A percentile compares a stretch with the other conserved stretches of the same genome.
Conservation (phyloP, 2,329 filamentous ascomycete species). For the Fusarium floridanum region DNA sequence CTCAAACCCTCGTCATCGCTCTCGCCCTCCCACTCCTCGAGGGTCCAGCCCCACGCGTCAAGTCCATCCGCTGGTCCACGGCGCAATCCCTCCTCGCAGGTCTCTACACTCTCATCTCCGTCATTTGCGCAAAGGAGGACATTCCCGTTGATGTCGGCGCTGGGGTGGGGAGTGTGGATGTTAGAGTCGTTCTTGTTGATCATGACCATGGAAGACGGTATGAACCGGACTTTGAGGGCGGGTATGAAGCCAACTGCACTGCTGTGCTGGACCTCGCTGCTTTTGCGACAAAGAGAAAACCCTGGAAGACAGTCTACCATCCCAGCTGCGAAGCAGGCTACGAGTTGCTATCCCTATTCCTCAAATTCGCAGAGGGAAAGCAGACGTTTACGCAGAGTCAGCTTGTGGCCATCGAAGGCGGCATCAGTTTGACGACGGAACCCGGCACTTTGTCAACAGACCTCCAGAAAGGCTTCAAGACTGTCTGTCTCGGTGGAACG, state of each 20-base stretch:
- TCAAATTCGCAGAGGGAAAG: slow-evolving; percentile 60
- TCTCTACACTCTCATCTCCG: slow-evolving; percentile 82
- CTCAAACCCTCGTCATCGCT: slow-evolving; percentile 64
- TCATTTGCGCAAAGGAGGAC: slow-evolving; percentile 74
- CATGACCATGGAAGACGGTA: slow-evolving; percentile 59
- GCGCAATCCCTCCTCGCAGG: slow-evolving; percentile 81
- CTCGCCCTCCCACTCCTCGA: slow-evolving; percentile 73
- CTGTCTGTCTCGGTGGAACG: slow-evolving; percentile 87
- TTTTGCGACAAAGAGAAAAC: slow-evolving; percentile 65
- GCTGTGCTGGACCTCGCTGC: slow-evolving; percentile 63
- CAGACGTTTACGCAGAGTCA: slow-evolving; percentile 64
- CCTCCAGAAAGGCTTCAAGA: slow-evolving; percentile 41
- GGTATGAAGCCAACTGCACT: slow-evolving; percentile 60
- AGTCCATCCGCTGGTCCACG: slow-evolving; percentile 71
- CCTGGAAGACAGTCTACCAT: slow-evolving; percentile 76
- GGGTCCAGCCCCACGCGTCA: slow-evolving; percentile 57
- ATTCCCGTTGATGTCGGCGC: slow-evolving; percentile 69
- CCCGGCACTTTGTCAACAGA: background rate
- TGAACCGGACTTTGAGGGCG: slow-evolving; percentile 50
- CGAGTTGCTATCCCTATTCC: slow-evolving; percentile 64
- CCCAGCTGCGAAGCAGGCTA: slow-evolving; percentile 75
- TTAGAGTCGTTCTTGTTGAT: slow-evolving; percentile 79
- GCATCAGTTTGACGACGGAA: slow-evolving; percentile 57
- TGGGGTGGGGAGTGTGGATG: slow-evolving; percentile 78
- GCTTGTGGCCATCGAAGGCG: slow-evolving; percentile 65